Base-by-base conservation (phyloP, 78 protist species). In the Guillardia theta region DNA sequence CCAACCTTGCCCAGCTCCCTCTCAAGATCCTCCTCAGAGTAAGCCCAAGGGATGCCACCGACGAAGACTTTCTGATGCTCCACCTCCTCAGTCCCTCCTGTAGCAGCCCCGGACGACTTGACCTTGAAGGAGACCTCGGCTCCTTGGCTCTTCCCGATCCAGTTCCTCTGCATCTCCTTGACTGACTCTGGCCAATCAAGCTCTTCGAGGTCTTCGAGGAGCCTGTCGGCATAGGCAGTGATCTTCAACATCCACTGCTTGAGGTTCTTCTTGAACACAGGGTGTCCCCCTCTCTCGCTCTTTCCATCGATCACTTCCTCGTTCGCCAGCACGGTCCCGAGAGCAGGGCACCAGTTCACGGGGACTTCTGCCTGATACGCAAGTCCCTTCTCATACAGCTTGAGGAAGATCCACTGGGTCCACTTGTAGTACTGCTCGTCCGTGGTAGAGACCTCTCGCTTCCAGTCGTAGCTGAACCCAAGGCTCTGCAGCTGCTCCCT, bases 381-480 rank as follows among this genome's bases (percentile, higher is more conserved):
- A 36, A 97, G 95, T 2, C 98, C 98, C 0, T 33, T 1, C 70
- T 92, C 37, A 70, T 44, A 96, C 24, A 98, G 90, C 64, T 96
- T 47, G 22, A 96, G 77, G 87, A 98, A 98, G n/a, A 98, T 83
- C 96, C 98, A 97, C 92, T 98, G 99, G 45, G 98, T 97, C 98
- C 98, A 97, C 50, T 95, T 93, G 58, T 97, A 97, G 83, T 98
- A 98, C 33, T 46, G 95, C 12, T 95, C 94, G 27, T 88, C 93
- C 62, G 97, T 96, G 3, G 99, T 98, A 5, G 96, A 33, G 18
- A 98, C 5, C 94, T 97, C 98, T 22, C 93, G 93, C 44, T 53
- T 21, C 95, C 95, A 94, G 95, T 94, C 95, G 76, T 88, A 94
- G 33, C 50, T 37, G 54, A 45, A 43, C 36, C 92, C 48, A 8